phyloP scores from a whole-genome alignment of 2,329 filamentous ascomycete genomes.

The Pseudogymnoascus destructans region DNA sequence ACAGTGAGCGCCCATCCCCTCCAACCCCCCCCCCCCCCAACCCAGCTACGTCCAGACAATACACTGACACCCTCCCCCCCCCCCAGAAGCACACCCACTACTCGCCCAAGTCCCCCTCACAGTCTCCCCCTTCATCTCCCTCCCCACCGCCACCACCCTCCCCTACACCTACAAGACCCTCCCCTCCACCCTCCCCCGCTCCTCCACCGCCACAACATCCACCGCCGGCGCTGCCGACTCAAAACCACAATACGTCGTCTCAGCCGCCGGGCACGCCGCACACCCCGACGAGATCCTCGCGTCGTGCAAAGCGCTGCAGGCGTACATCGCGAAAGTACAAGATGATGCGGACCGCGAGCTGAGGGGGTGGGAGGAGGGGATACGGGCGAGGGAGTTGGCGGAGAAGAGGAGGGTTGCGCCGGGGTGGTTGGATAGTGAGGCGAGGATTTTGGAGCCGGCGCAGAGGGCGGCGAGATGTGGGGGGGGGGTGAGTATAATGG shows the following conservation, averaged over 20 bases:
- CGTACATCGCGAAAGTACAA: conserved; percentile 58
- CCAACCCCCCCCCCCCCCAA: not conserved
- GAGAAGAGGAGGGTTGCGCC: conserved; percentile 71
- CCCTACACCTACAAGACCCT: conserved; percentile 92
- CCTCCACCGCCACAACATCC: conserved; percentile 44
- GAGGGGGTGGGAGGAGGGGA: conserved; percentile 53
- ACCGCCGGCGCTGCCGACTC: conserved; percentile 28
- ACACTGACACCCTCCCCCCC: not conserved
- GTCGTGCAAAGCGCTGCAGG: conserved; percentile 65
- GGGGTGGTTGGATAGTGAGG: conserved; percentile 67
- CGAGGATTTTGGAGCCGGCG: conserved; percentile 55
- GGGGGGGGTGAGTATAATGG: conserved; percentile 21
- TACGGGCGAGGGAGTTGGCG: conserved; percentile 52
- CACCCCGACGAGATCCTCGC: conserved; percentile 77
- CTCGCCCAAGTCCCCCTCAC: conserved; percentile 87
- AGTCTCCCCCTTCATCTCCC: conserved; percentile 84
- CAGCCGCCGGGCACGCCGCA: conserved; percentile 64
- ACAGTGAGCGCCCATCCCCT: conserved; percentile 15
- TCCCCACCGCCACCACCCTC: conserved; percentile 79
- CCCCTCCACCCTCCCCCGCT: conserved; percentile 71
- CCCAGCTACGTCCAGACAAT: not conserved
- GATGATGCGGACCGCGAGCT: conserved; percentile 56
- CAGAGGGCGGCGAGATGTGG: conserved; percentile 26
- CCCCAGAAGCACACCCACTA: conserved; percentile 63
- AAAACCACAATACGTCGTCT: conserved; percentile 64